Evolutionary conservation across 768 basidiomycete genomes (phyloP).

Genomic region (Mrakia blollopis): DNA sequence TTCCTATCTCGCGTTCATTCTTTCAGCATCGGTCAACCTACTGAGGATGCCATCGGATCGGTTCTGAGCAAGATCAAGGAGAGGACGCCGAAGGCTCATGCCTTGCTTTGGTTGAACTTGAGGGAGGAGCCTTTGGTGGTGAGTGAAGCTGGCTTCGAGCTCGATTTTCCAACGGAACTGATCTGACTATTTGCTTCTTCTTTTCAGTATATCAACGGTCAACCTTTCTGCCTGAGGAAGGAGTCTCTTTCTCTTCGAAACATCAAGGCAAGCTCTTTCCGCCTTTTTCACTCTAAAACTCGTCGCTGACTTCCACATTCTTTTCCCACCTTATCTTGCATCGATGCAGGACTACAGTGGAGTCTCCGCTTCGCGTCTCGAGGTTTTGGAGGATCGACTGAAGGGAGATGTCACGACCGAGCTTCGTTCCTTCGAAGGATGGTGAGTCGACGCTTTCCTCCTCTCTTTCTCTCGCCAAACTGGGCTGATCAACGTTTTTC

Average conservation of each 20-base stretch:
- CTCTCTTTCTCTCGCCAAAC: neutral
- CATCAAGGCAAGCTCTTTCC: conserved; percentile 63
- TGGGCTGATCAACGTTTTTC: neutral
- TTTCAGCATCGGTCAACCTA: conserved; percentile 72
- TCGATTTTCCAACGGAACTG: too few species aligned
- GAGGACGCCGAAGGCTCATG: conserved; percentile 57
- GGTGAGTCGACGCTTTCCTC: conserved; percentile 48
- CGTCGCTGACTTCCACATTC: neutral
- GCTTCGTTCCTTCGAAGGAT: conserved; percentile 72
- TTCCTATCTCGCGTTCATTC: neutral
- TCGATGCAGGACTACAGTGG: conserved; percentile 72
- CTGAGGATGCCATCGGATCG: conserved; percentile 74
- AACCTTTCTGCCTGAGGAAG: conserved; percentile 77
- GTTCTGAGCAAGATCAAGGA: conserved; percentile 63
- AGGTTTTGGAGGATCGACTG: conserved; percentile 83
- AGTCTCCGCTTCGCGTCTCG: conserved; percentile 82
- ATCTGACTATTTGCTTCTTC: neutral
- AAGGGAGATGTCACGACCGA: conserved; percentile 83
- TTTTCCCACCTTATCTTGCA: neutral
- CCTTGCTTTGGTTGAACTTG: conserved; percentile 85
- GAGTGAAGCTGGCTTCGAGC: neutral
- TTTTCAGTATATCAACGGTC: conserved; percentile 85
- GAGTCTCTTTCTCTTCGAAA: conserved; percentile 84
- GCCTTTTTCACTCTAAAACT: neutral
- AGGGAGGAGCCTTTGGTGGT: conserved; percentile 56